Percentiles rank a stretch among this genome's conserved stretches.
Conservation (phyloP, 495 filamentous ascomycete species). For the Annulohypoxylon nitens region DNA sequence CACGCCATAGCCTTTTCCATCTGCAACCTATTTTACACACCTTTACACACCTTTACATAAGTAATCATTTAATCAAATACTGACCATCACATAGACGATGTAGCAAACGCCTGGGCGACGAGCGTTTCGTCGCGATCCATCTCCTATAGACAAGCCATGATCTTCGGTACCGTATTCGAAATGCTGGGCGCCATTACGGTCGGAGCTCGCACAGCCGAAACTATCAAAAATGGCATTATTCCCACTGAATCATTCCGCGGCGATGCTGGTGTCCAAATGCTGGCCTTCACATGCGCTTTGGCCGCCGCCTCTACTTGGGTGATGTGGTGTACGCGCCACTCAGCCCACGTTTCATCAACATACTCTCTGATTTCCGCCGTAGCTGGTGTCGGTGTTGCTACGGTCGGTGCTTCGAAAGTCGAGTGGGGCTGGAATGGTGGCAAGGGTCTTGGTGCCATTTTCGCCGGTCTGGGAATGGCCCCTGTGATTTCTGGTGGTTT, state of each 20-base stretch:
- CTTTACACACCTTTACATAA: neutral
- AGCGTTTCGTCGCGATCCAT: constrained; percentile 77
- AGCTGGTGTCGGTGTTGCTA: constrained; percentile 72
- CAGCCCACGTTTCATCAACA: constrained; percentile 72
- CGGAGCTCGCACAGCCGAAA: constrained; percentile 70
- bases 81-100: constrained; percentile 69
- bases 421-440: constrained; percentile 74
- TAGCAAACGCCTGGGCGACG: constrained; percentile 79
- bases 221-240: constrained; percentile 72
- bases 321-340: constrained; percentile 74
- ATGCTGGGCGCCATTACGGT: constrained; percentile 68
- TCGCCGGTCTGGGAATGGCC: constrained; percentile 71
- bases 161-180: constrained; percentile 74
- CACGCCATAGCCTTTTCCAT: neutral
- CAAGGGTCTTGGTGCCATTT: constrained; percentile 71
- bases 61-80: constrained; percentile 50
- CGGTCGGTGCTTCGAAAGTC: constrained; percentile 66
- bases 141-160: constrained; percentile 72
- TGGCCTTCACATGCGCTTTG: constrained; percentile 70
- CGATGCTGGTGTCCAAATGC: constrained; percentile 70
- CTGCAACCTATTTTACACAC: neutral
- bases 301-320: constrained; percentile 62
- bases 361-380: constrained; percentile 74
- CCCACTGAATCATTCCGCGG: constrained; percentile 61
- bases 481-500: constrained; percentile 70